phyloP scores from a whole-genome alignment of 805 yeast genomes.

The Diddensiella santjacobensis region DNA sequence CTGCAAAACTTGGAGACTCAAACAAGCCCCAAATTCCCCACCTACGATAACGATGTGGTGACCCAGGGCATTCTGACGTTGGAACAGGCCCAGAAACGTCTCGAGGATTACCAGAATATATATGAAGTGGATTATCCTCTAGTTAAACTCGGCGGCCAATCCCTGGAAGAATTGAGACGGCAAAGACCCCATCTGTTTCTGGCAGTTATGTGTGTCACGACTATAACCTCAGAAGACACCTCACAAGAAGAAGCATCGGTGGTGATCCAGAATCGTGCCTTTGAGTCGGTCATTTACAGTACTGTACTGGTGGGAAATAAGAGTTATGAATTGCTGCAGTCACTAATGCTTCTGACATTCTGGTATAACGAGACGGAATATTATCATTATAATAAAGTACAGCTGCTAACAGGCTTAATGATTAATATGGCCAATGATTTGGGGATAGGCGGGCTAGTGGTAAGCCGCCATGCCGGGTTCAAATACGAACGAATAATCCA shows the following conservation, averaged over 20 bases:
- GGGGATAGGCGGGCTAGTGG: slow-evolving; percentile 56
- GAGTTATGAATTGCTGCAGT: slow-evolving; percentile 60
- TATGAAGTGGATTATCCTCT: slow-evolving; percentile 54
- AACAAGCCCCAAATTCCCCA: slow-evolving; percentile 13
- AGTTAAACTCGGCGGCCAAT: slow-evolving; percentile 43
- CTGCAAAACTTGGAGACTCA: slow-evolving; percentile 12
- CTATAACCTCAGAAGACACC: slow-evolving; percentile 31
- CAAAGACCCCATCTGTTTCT: slow-evolving; percentile 60
- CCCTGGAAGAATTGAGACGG: slow-evolving; percentile 46
- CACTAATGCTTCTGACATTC: slow-evolving; percentile 55
- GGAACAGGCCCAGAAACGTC: slow-evolving; percentile 56
- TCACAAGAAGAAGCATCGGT: slow-evolving; percentile 10
- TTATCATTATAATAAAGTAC: slow-evolving; percentile 74
- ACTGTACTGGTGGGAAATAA: slow-evolving; percentile 68
- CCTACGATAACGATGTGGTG: slow-evolving; percentile 38
- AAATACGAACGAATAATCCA: slow-evolving; percentile 29
- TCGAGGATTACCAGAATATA: slow-evolving; percentile 45
- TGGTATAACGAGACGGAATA: slow-evolving; percentile 88
- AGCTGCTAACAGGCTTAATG: slow-evolving; percentile 61
- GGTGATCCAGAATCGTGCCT: slow-evolving; percentile 29
- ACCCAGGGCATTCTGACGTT: slow-evolving; percentile 52
- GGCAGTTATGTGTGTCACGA: slow-evolving; percentile 59
- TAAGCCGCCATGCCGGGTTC: slow-evolving; percentile 17
- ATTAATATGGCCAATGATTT: slow-evolving; percentile 69
- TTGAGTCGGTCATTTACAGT: slow-evolving; percentile 41